phyloP scores from a whole-genome alignment of 2,329 filamentous ascomycete species.

The Diplodia intermedia region DNA sequence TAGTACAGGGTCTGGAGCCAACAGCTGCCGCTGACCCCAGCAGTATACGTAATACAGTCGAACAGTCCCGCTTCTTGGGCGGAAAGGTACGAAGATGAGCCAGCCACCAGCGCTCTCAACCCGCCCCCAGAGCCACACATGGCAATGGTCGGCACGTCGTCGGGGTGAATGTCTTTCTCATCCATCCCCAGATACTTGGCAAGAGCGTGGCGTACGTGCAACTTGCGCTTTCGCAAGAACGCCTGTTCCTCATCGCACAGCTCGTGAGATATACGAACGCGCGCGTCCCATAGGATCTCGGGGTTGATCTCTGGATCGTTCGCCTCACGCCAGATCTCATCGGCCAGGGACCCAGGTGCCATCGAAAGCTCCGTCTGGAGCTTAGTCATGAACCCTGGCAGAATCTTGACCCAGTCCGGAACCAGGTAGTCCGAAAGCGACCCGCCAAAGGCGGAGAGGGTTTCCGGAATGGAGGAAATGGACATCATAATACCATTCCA shows the following conservation, averaged over 20 bases:
- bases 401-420: conserved; percentile 79
- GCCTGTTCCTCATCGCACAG: conserved; percentile 83
- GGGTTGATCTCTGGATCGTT: conserved; percentile 84
- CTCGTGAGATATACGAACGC: conserved; percentile 79
- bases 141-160: conserved; percentile 91
- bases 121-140: conserved; percentile 95
- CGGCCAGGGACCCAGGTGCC: conserved; percentile 84
- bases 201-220: conserved; percentile 73
- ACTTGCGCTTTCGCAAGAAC: conserved; percentile 73
- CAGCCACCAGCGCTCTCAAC: conserved; percentile 85
- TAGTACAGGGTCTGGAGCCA: conserved; percentile 92
- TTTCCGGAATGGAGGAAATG: conserved; percentile 42
- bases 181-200: conserved; percentile 81
- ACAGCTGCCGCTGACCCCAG: conserved; percentile 93
- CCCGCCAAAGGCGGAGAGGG: conserved; percentile 52
- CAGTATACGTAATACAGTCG: conserved; percentile 93
- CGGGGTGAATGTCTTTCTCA: conserved; percentile 83
- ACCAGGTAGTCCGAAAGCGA: conserved; percentile 74
- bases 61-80: conserved; percentile 86
- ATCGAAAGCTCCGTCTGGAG: conserved; percentile 87
- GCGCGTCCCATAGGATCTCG: conserved; percentile 82
- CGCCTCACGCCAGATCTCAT: conserved; percentile 93
- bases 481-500: conserved; percentile 46
- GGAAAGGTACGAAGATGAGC: conserved; percentile 84
- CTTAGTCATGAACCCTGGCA: conserved; percentile 81